phyloP scores from a whole-genome alignment of 176 grass and related monocot genomes.

The Zoysia japonica region DNA sequence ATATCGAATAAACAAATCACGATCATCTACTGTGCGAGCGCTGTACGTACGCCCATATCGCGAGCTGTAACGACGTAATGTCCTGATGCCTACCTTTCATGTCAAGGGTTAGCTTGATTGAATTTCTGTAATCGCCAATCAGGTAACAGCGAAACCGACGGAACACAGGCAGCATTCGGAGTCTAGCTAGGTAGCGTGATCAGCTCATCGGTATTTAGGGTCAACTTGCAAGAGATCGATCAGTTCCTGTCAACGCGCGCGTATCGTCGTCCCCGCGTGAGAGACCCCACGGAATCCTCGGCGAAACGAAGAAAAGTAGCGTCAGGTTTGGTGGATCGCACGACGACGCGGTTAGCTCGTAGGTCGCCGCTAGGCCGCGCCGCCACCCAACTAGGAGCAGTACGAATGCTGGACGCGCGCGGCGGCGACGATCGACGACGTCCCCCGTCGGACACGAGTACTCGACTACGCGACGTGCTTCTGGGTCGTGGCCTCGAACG shows the following conservation, averaged over 20 bases:
- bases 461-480: background rate
- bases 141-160: background rate
- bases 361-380: background rate
- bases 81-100: background rate
- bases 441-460: background rate
- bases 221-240: background rate
- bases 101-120: background rate
- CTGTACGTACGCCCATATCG: background rate
- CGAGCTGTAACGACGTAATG: background rate
- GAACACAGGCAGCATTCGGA: background rate
- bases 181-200: background rate
- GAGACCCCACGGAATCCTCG: background rate
- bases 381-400: background rate
- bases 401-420: background rate
- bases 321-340: background rate
- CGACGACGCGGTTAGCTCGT: background rate
- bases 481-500: background rate
- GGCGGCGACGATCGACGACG: background rate
- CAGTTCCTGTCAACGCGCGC: background rate
- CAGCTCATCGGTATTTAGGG: too few species aligned
- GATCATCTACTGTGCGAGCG: background rate
- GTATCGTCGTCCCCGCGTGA: background rate
- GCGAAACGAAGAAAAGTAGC: background rate
- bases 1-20: background rate
- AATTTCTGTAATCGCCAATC: background rate